Percentiles rank a stretch among this genome's conserved stretches.
phyloP scores from a whole-genome alignment of 768 basidiomycete species.

The Lentinula lateritia region DNA sequence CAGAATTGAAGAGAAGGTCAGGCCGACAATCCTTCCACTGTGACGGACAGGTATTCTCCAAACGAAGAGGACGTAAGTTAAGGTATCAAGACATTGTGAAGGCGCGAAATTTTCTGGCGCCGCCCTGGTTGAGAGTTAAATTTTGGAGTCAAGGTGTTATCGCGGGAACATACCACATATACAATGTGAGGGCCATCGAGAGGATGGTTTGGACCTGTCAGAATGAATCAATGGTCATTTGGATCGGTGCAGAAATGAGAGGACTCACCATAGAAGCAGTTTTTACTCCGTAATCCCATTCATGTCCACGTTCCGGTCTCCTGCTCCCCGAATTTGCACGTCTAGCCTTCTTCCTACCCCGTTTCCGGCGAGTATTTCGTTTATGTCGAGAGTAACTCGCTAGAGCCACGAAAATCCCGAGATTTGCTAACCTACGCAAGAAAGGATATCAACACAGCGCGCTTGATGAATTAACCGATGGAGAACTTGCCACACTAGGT shows the following conservation, averaged over 20 bases:
- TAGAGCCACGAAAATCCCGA: slow-evolving; percentile 33
- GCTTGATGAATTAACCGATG: neutral
- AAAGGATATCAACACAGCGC: neutral
- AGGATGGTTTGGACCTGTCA: slow-evolving; percentile 25
- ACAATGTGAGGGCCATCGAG: slow-evolving; percentile 32
- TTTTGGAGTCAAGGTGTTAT: neutral
- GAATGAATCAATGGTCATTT: neutral
- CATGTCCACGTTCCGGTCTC: neutral
- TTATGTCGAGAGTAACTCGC: slow-evolving; percentile 36
- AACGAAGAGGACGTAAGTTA: slow-evolving; percentile 31
- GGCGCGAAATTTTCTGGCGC: slow-evolving; percentile 23
- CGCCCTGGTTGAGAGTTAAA: slow-evolving; percentile 16
- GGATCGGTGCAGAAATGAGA: neutral
- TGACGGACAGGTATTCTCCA: slow-evolving; percentile 23
- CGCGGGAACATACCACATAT: slow-evolving; percentile 25
- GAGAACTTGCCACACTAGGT: slow-evolving; percentile 31
- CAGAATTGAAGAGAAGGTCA: slow-evolving; percentile 26
- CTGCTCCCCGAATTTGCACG: slow-evolving; percentile 1
- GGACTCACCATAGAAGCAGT: slow-evolving; percentile 27
- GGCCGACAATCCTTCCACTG: slow-evolving; percentile 24
- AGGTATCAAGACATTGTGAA: slow-evolving; percentile 21
- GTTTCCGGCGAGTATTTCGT: slow-evolving; percentile 15
- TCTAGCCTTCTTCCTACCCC: slow-evolving; percentile 6
- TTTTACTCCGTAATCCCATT: slow-evolving; percentile 27
- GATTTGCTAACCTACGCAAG: slow-evolving; percentile 32